phyloP scores from a whole-genome alignment of 2,329 filamentous ascomycete species.

The Graphilbum fragrans region DNA sequence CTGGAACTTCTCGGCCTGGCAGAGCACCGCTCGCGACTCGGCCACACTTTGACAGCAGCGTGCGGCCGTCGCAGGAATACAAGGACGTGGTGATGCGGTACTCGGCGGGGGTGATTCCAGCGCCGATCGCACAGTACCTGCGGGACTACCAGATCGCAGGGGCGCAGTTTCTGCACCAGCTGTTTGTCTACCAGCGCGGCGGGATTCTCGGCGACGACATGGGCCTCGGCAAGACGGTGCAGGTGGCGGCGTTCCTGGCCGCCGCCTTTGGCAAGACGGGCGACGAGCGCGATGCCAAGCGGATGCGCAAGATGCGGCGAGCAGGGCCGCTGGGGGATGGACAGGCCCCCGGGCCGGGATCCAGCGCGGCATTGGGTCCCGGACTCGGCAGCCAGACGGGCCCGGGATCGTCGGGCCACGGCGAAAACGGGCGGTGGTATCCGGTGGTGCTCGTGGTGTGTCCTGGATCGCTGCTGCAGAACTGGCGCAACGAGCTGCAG shows the following conservation, averaged over 20 bases:
- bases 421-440: slow-evolving; percentile 52
- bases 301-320: slow-evolving; percentile 76
- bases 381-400: neutral
- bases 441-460: slow-evolving; percentile 76
- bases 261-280: slow-evolving; percentile 90
- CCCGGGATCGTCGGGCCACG: neutral
- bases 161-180: slow-evolving; percentile 70
- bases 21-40: slow-evolving; percentile 45
- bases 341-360: slow-evolving; percentile 17
- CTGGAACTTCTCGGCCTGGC: too few species aligned
- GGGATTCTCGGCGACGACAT: slow-evolving; percentile 93
- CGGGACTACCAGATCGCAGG: slow-evolving; percentile 86
- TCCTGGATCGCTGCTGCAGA: slow-evolving; percentile 75
- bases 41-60: slow-evolving; percentile 49
- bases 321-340: slow-evolving; percentile 11
- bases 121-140: slow-evolving; percentile 80
- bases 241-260: slow-evolving; percentile 85
- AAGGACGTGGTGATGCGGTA: slow-evolving; percentile 62
- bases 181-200: slow-evolving; percentile 84
- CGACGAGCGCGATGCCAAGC: slow-evolving; percentile 71
- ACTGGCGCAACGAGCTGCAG: slow-evolving; percentile 78
- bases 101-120: slow-evolving; percentile 74
- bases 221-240: slow-evolving; percentile 93
- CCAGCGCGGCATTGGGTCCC: too few species aligned
- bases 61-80: slow-evolving; percentile 58